These are phyloP conservation scores for Candida golubevii DNA, from an alignment of 805 yeast genomes.

Conservation along the genomic window DNA sequence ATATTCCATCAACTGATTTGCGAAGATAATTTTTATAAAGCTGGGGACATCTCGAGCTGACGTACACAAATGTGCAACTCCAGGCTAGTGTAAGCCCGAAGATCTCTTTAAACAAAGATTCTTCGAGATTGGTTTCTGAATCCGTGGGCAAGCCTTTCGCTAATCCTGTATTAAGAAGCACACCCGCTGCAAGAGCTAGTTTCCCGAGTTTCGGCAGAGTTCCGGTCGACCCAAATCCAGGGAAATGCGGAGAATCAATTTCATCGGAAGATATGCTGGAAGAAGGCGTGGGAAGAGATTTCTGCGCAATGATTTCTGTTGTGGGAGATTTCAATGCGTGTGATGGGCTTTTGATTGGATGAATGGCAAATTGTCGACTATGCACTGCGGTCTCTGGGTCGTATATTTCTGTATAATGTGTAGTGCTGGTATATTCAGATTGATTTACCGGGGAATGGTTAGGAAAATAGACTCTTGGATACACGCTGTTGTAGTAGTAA, in stretches of 20 bases:
- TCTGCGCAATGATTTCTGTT: not conserved
- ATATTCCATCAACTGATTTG: conserved; percentile 82
- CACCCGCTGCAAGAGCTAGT: conserved; percentile 11
- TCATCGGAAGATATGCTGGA: conserved; percentile 4
- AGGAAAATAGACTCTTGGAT: conserved; percentile 19
- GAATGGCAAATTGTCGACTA: conserved; percentile 6
- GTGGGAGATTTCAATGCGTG: not conserved
- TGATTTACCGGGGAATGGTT: not conserved
- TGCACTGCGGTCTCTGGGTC: conserved; percentile 9
- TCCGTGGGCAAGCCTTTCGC: conserved; percentile 12
- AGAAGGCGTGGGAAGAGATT: conserved; percentile 1
- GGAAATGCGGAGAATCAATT: not conserved
- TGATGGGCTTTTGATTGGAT: too few species aligned
- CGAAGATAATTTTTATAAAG: conserved; percentile 68
- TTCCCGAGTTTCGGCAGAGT: conserved; percentile 5
- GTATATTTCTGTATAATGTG: conserved; percentile 5
- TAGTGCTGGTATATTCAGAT: not conserved
- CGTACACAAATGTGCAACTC: conserved; percentile 71
- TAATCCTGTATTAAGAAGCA: conserved; percentile 13
- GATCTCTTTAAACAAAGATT: conserved; percentile 1
- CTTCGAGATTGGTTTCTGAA: not conserved
- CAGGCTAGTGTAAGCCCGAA: conserved; percentile 52
- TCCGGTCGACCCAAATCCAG: conserved; percentile 14
- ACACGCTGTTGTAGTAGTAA: conserved; percentile 57
- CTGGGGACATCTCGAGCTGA: conserved; percentile 82